Conservation (phyloP, 495 filamentous ascomycete genomes). For the Tetracladium setigerum region DNA sequence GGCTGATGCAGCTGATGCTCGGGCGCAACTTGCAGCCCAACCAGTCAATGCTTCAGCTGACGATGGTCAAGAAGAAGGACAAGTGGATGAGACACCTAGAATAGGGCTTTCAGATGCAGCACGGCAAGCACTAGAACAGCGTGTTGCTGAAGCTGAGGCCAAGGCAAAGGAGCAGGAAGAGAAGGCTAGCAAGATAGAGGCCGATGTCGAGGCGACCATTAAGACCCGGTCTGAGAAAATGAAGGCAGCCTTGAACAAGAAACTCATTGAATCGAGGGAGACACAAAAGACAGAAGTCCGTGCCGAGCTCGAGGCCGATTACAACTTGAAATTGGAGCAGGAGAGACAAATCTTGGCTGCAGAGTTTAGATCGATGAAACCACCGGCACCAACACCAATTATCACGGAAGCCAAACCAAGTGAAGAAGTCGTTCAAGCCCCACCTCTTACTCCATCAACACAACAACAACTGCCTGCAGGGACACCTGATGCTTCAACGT, state of each 20-base stretch:
- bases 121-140: slow-evolving; percentile 43
- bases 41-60: slow-evolving; percentile 23
- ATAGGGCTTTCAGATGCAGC: slow-evolving; percentile 37
- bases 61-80: slow-evolving; percentile 25
- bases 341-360: slow-evolving; percentile 48
- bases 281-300: slow-evolving; percentile 26
- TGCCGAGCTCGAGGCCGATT: slow-evolving; percentile 41
- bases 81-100: slow-evolving; percentile 19
- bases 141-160: slow-evolving; percentile 29
- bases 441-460: slow-evolving; percentile 16
- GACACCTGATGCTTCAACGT: slow-evolving; percentile 29
- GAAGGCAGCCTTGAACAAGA: slow-evolving; percentile 62
- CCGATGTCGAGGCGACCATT: slow-evolving; percentile 44
- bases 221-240: slow-evolving; percentile 63
- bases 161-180: slow-evolving; percentile 39
- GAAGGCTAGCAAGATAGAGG: slow-evolving; percentile 49
- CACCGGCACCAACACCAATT: slow-evolving; percentile 1
- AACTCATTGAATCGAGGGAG: slow-evolving; percentile 53
- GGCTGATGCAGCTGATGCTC: slow-evolving; percentile 37
- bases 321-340: slow-evolving; percentile 58
- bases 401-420: not conserved
- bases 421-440: slow-evolving; percentile 6
- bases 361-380: slow-evolving; percentile 21
- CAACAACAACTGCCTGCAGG: slow-evolving; percentile 26
- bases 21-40: slow-evolving; percentile 33